A percentile compares a stretch with the other conserved stretches of the same genome.
phyloP scores from a whole-genome alignment of 345 rosid species.

The Arabis alpina region DNA sequence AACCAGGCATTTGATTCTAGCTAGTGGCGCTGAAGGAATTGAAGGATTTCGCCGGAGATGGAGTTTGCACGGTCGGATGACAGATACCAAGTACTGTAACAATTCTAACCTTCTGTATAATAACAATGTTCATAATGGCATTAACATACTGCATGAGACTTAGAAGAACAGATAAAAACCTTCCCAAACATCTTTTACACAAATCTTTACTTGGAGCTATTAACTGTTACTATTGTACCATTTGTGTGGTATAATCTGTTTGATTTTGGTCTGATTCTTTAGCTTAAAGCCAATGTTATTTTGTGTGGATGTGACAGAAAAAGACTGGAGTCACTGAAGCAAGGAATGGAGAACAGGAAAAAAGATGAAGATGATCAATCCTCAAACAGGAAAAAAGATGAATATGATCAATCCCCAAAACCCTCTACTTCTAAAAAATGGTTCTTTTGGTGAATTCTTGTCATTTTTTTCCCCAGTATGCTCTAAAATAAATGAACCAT shows the following conservation, averaged over 20 bases:
- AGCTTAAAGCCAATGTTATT: background rate
- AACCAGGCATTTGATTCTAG: slow-evolving; percentile 81
- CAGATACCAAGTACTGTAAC: slow-evolving; percentile 72
- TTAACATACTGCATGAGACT: background rate
- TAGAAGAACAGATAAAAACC: background rate
- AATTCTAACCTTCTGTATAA: slow-evolving; percentile 1
- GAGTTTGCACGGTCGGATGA: slow-evolving; percentile 93
- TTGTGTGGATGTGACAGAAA: slow-evolving; percentile 47
- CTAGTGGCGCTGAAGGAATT: slow-evolving; percentile 86
- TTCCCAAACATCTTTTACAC: background rate
- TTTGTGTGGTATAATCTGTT: background rate
- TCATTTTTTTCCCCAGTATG: background rate
- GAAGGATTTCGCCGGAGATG: slow-evolving; percentile 94
- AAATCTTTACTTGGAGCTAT: background rate
- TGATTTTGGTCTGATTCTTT: background rate
- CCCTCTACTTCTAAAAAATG: slow-evolving; percentile 48
- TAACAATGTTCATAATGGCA: background rate
- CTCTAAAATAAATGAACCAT: background rate
- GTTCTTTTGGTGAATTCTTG: slow-evolving; percentile 66
- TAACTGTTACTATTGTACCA: background rate
- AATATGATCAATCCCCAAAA: slow-evolving; percentile 45
- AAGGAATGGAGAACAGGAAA: slow-evolving; percentile 67
- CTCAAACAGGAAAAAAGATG: slow-evolving; percentile 49
- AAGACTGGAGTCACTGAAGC: slow-evolving; percentile 68
- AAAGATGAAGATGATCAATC: slow-evolving; percentile 33